phyloP scores from a whole-genome alignment of 2,329 filamentous ascomycete genomes.

The Penicillium decumbens region DNA sequence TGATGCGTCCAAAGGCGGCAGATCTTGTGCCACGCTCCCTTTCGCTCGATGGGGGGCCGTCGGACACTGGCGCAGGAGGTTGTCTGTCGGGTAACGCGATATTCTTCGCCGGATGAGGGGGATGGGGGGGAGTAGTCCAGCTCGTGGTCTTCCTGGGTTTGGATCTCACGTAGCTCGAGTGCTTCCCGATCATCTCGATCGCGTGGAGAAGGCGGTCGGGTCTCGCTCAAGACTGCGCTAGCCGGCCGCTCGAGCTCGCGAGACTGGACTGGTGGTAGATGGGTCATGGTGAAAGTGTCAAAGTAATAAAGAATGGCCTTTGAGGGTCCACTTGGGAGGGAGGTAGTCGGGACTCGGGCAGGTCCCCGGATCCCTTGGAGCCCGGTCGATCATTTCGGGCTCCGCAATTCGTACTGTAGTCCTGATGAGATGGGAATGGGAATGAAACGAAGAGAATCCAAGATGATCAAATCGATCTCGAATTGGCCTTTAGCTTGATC shows the following conservation, averaged over 20 bases:
- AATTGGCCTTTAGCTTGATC: neutral
- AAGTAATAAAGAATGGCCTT: neutral
- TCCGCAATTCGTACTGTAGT: neutral
- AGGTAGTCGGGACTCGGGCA: neutral
- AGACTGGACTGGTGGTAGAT: neutral
- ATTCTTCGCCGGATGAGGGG: slow-evolving; percentile 33
- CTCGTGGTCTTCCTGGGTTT: slow-evolving; percentile 27
- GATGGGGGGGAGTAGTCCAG: slow-evolving; percentile 25
- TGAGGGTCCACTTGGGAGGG: neutral
- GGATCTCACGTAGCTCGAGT: slow-evolving; percentile 30
- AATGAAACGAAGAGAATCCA: too few relatives aligned
- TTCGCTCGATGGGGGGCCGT: slow-evolving; percentile 8
- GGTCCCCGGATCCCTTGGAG: neutral
- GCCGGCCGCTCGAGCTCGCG: slow-evolving; percentile 1
- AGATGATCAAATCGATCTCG: neutral
- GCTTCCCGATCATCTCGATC: slow-evolving; percentile 17
- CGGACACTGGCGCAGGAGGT: slow-evolving; percentile 18
- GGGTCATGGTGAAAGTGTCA: slow-evolving; percentile 7
- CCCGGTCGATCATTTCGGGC: neutral
- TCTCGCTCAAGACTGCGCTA: slow-evolving; percentile 8
- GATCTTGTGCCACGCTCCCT: slow-evolving; percentile 61
- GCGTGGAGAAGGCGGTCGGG: slow-evolving; percentile 4
- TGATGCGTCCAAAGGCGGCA: slow-evolving; percentile 75
- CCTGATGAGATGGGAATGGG: too few relatives aligned
- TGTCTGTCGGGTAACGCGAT: slow-evolving; percentile 25